Conservation (phyloP, 306 rosid genomes). For the Fragaria nilgerrensis region DNA sequence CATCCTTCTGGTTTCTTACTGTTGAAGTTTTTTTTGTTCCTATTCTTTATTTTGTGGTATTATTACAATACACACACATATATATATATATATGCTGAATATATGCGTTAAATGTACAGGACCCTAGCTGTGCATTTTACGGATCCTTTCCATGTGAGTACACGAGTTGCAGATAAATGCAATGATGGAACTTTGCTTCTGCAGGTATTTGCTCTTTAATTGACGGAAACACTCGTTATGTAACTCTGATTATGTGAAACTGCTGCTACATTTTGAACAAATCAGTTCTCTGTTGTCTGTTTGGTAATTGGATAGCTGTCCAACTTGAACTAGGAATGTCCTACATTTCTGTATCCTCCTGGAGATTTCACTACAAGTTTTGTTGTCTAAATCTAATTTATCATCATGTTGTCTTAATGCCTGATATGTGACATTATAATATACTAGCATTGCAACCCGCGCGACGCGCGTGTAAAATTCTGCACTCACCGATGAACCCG, state of each 20-base stretch:
- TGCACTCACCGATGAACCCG: too few species aligned
- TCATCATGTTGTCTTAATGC: not conserved
- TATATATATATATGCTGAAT: constrained; percentile 16
- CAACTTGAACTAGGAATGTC: not conserved
- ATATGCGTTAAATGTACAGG: constrained; percentile 44
- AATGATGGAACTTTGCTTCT: constrained; percentile 86
- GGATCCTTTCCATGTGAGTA: constrained; percentile 84
- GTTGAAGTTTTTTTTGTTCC: constrained; percentile 7
- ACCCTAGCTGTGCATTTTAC: constrained; percentile 97
- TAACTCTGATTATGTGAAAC: constrained; percentile 21
- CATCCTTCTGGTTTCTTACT: constrained; percentile 22
- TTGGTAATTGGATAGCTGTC: not conserved
- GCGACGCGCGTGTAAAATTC: too few species aligned
- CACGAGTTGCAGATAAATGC: constrained; percentile 86
- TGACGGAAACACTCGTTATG: constrained; percentile 12
- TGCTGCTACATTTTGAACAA: not conserved
- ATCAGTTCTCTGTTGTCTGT: not conserved
- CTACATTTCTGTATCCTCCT: not conserved
- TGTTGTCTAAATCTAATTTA: not conserved
- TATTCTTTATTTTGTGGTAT: not conserved
- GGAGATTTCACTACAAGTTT: not conserved
- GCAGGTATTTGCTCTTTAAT: constrained; percentile 62
- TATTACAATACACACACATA: not conserved
- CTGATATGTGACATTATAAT: not conserved
- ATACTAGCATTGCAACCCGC: too few species aligned